Base-by-base conservation (phyloP, 352 stramenopile species). In the Phytophthora ohioensis region DNA sequence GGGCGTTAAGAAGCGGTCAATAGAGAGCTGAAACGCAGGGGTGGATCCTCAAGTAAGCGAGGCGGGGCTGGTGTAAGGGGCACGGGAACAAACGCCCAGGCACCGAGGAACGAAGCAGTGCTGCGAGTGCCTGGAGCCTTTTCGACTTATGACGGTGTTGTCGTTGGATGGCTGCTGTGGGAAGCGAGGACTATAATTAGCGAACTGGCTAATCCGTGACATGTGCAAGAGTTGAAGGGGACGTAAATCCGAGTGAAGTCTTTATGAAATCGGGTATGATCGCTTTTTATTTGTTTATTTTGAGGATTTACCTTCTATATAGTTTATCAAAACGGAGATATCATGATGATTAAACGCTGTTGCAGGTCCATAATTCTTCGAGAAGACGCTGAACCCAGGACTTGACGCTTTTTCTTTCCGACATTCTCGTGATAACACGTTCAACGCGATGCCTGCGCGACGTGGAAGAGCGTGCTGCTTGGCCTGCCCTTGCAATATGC, bases 381-480 rank as follows among this genome's bases (percentile, higher is more conserved):
- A 45, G 21, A 41, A 42, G 30, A 13, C 38, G 32, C 30, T 11
- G 10, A 10, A 36, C 46, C 13, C 17, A 8, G 6, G 48, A 55
- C 62, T 68, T 45, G 46, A 30, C 4, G 10, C 12, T 27, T 32
- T 49, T 31, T 31, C 35, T 59, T 34, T 43, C 15, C 21, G 17
- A 49, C 5, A 42, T 51, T 65, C 46, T 56, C 34, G 3, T 10
- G 34, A 48, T 21, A 69, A 69, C 58, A 66, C 46, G 61, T 63
- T 69, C 61, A 63, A 64, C 21, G 48, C 41, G n/a, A 5, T 17
- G 27, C 13, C 13, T 4, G 6, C 10, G n/a, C 49, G 51, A 69
- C 62, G 62, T 69, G 62, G 53, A 69, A 69, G 39, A 64, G 60
- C 60, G 60, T 49, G 49, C 42, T 68, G 48, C 27, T 48, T 68